Base-by-base conservation (phyloP, 805 yeast species). In the Myxozyma neotropica region DNA sequence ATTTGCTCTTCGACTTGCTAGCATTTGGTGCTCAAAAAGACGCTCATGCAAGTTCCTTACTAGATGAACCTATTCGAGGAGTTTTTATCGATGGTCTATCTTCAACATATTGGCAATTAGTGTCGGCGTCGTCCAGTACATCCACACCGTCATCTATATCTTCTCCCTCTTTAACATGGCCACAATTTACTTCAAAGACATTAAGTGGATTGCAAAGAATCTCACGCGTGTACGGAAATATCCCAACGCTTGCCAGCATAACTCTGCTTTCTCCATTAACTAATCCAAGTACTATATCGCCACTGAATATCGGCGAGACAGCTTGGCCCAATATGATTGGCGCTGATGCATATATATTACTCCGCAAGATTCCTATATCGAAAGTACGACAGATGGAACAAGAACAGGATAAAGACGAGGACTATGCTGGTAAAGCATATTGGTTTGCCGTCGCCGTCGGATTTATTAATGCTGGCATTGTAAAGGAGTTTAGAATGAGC, bases 311-410 rank as follows among this genome's bases (percentile, higher is more conserved):
- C 13, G 24, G 19, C 12, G 46, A 15, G 3, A 27, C 7, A 5
- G 46, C 24, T 19, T 59, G 63, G 63, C 63, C 63, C 17, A 23
- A 43, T 15, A n/a, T 59, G 19, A 26, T 36, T 31, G 63, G 63
- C 10, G 59, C 49, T 4, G 58, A 47, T 39, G 51, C 42, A 12
- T 55, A 50, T 42, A 46, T 55, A 8, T 13, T 47, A 15, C 12
- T 45, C 19, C 40, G n/a, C 13, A 21, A 24, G 26, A 26, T 2
- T 5, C 13, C 21, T 23, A 10, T 44, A 13, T 47, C 55, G 24
- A 24, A 43, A 43, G 13, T n/a, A n/a, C n/a, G n/a, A n/a, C n/a
- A n/a, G n/a, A n/a, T n/a, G n/a, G 43, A 21, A 21, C 29, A 2
- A 19, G 21, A 4, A n/a, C n/a, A n/a, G n/a, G 26, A 19, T n/a